Base-by-base conservation (phyloP, 176 grass and related monocot species). In the Ananas comosus region DNA sequence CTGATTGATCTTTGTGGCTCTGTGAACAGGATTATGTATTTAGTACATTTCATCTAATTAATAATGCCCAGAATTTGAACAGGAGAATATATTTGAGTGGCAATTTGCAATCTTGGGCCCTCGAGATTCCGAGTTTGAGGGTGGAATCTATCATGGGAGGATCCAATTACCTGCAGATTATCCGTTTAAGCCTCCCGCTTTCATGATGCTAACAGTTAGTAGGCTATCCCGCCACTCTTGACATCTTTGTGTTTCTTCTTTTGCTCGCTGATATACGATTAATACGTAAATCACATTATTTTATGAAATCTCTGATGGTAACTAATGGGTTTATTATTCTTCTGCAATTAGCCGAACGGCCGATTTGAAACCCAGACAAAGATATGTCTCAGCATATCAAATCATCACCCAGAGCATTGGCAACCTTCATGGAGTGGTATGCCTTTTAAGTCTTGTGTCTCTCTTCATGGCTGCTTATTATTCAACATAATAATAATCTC, bases 21-120 rank as follows among this genome's bases (percentile, higher is more conserved):
- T 19, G 56, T 61, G 13, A 18, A 61, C 33, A 42, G 33, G 22
- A 70, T 27, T 10, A 68, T 42, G 7, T 53, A 51, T 23, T 22
- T 77, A 48, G 33, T 70, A 0, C 51, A 23, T 80, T 64, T 42
- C 14, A 42, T 4, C 33, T 42, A 42, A 42, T 42, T 42, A 42
- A 7, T 42, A 42, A 7, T 42, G 4, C 33, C 33, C 33, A 42
- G 33, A 42, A 7, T 70, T 64, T 74, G 56, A 70, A 57, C 53
- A 96, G 89, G 86, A 99, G 66, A 88, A 99, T 74, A 93, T 99
- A 67, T 99, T 99, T 47, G 94, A 99, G 82, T 99, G 94, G 94
- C 90, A 99, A 53, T 99, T 99, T 86, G 94, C 94, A 27, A 93
- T 99, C 58, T 51, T 83, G 51, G 89, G 94, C 18, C 90, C 94